phyloP scores from a whole-genome alignment of 345 rosid species.

The Camelina sativa region DNA sequence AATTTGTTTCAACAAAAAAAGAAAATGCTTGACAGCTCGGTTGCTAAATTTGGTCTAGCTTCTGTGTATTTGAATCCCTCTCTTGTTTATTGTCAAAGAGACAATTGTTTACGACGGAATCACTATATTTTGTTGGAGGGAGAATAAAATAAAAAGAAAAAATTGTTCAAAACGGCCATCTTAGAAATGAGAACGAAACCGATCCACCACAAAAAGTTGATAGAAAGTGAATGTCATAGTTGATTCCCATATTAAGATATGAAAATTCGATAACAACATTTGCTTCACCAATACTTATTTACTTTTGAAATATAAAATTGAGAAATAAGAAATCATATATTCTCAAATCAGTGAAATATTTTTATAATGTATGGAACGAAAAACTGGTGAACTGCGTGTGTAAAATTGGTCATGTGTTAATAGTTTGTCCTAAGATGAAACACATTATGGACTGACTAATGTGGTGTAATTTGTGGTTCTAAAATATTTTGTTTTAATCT shows the following conservation, averaged over 20 bases:
- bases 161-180: slow-evolving; percentile 18
- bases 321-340: slow-evolving; percentile 16
- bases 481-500: not conserved
- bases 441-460: not conserved
- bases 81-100: slow-evolving; percentile 28
- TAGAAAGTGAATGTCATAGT: slow-evolving; percentile 33
- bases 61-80: slow-evolving; percentile 26
- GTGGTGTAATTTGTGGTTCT: not conserved
- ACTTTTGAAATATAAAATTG: slow-evolving; percentile 21
- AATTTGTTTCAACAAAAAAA: slow-evolving; percentile 1
- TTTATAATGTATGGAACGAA: slow-evolving; percentile 14
- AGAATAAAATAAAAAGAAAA: not conserved
- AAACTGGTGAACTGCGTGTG: slow-evolving; percentile 10
- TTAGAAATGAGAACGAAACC: slow-evolving; percentile 38
- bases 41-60: slow-evolving; percentile 30
- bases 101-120: slow-evolving; percentile 23
- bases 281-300: slow-evolving; percentile 22
- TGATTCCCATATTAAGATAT: slow-evolving; percentile 36
- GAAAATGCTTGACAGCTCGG: slow-evolving; percentile 33
- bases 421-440: not conserved
- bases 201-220: slow-evolving; percentile 38
- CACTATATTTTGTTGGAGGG: slow-evolving; percentile 29
- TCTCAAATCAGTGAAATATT: slow-evolving; percentile 20
- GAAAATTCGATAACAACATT: slow-evolving; percentile 35
- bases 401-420: not conserved